These are phyloP conservation scores for Rhynchospora pubera DNA, from an alignment of 176 grass and related monocot species.

Conservation along the genomic window DNA sequence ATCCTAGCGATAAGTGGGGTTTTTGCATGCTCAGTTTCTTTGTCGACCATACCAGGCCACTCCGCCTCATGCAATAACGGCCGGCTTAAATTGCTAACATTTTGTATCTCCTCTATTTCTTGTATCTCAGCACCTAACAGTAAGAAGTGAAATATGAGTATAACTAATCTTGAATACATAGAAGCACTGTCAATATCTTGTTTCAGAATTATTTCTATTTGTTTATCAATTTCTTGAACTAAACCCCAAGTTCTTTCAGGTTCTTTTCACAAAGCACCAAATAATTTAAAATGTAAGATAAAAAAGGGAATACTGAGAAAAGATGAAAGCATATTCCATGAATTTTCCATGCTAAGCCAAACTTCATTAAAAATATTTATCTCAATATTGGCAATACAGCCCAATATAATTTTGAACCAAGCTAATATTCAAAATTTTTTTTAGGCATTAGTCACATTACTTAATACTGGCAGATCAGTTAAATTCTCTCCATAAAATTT, in stretches of 20 bases:
- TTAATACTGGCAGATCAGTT: neutral
- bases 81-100: constrained; percentile 51
- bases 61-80: constrained; percentile 90
- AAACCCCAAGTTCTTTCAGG: neutral
- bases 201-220: too few species aligned
- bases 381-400: neutral
- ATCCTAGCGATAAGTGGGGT: constrained; percentile 81
- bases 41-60: constrained; percentile 93
- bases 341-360: neutral
- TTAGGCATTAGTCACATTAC: neutral
- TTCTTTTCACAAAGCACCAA: neutral
- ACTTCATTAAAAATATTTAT: neutral
- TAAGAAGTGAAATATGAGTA: neutral
- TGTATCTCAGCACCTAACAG: constrained; percentile 7
- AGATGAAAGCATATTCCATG: neutral
- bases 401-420: neutral
- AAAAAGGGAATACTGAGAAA: neutral
- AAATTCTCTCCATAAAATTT: neutral
- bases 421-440: neutral
- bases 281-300: neutral
- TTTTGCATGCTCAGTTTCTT: constrained; percentile 72
- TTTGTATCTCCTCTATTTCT: constrained; percentile 35
- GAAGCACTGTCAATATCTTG: neutral
- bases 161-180: neutral
- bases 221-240: neutral